phyloP scores from a whole-genome alignment of 768 basidiomycete genomes.

The Boletus fagicola region DNA sequence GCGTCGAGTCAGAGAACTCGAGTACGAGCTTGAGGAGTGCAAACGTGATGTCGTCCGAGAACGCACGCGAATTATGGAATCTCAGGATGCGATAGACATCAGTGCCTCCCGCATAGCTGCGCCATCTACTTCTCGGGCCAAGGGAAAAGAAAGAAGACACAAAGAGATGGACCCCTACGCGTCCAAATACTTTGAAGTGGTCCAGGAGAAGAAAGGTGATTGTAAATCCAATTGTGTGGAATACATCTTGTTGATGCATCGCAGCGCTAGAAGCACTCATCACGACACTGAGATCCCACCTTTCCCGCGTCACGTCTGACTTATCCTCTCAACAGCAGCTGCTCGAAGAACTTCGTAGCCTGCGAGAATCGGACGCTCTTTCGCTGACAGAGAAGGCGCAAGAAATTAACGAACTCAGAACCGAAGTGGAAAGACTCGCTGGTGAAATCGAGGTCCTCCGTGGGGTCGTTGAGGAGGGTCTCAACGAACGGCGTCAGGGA shows the following conservation, averaged over 20 bases:
- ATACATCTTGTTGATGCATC: constrained; percentile 12
- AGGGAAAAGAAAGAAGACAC: constrained; percentile 28
- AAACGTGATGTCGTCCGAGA: constrained; percentile 75
- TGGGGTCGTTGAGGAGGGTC: constrained; percentile 82
- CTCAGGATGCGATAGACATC: constrained; percentile 40
- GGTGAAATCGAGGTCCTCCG: constrained; percentile 87
- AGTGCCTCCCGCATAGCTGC: constrained; percentile 13
- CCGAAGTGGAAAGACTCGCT: constrained; percentile 77
- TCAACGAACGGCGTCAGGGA: constrained; percentile 64
- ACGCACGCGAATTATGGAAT: constrained; percentile 59
- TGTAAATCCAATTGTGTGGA: background rate
- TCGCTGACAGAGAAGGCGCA: constrained; percentile 57
- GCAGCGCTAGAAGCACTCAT: constrained; percentile 82
- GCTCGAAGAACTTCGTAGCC: constrained; percentile 59
- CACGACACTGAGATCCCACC: constrained; percentile 65
- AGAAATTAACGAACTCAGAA: constrained; percentile 65
- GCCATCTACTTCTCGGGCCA: constrained; percentile 24
- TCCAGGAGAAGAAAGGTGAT: constrained; percentile 87
- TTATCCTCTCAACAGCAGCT: constrained; percentile 73
- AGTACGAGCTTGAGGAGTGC: constrained; percentile 80
- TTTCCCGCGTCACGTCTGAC: constrained; percentile 75
- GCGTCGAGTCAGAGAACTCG: constrained; percentile 81
- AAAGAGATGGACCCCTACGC: constrained; percentile 40
- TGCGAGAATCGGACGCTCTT: constrained; percentile 61
- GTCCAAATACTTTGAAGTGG: constrained; percentile 67